These are phyloP conservation scores for Paradendryphiella salina DNA, from an alignment of 2,329 filamentous ascomycete genomes.

Conservation along the genomic window DNA sequence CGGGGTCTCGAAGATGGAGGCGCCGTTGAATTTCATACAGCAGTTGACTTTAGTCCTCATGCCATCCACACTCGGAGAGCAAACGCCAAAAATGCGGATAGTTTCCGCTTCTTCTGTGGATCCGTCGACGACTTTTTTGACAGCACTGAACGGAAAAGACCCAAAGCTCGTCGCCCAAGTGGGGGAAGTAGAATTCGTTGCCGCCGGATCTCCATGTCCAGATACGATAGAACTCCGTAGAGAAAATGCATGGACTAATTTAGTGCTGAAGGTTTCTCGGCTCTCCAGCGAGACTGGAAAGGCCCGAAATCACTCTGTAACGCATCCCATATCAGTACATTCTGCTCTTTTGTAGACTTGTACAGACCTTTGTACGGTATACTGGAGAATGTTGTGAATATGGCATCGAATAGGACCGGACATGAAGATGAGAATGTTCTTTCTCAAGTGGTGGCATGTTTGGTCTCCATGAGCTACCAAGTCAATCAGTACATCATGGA, in stretches of 20 bases:
- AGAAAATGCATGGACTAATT: not conserved
- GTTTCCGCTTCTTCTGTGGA: slow-evolving; percentile 64
- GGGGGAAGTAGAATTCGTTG: slow-evolving; percentile 69
- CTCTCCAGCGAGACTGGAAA: slow-evolving; percentile 61
- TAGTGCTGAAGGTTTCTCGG: slow-evolving; percentile 63
- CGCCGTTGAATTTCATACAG: slow-evolving; percentile 65
- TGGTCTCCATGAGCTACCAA: slow-evolving; percentile 80
- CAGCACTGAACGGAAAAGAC: slow-evolving; percentile 55
- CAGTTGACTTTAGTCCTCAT: slow-evolving; percentile 65
- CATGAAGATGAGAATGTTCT: slow-evolving; percentile 65
- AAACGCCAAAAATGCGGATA: slow-evolving; percentile 55
- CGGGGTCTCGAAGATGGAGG: slow-evolving; percentile 74
- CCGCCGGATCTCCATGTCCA: slow-evolving; percentile 75
- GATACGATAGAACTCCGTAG: slow-evolving; percentile 7
- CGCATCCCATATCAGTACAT: slow-evolving; percentile 75
- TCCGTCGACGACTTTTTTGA: slow-evolving; percentile 71
- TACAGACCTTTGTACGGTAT: slow-evolving; percentile 75
- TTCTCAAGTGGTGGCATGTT: slow-evolving; percentile 70
- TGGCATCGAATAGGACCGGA: slow-evolving; percentile 57
- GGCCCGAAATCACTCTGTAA: slow-evolving; percentile 65
- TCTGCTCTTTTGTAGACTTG: slow-evolving; percentile 73
- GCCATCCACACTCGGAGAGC: slow-evolving; percentile 76
- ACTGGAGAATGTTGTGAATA: slow-evolving; percentile 74
- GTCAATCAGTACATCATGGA: slow-evolving; percentile 68
- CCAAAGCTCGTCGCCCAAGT: slow-evolving; percentile 57